Percentiles rank a stretch among this genome's conserved stretches.
These are phyloP conservation scores for Penicillium lagena DNA, from an alignment of 495 filamentous ascomycete species.

Conservation along the genomic window DNA sequence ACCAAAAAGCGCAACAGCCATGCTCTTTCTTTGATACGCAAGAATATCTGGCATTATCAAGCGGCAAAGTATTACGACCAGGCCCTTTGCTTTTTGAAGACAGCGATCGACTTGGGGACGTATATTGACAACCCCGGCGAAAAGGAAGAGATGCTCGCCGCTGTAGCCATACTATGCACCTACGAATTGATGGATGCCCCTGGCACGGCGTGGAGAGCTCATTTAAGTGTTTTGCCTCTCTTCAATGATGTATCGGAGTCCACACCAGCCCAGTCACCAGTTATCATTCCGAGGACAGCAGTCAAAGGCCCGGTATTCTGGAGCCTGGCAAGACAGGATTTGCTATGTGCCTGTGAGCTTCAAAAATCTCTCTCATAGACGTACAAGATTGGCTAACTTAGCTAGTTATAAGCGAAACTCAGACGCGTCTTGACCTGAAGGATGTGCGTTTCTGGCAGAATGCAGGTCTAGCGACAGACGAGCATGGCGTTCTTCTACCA, in stretches of 20 bases:
- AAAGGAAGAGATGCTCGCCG: conserved; percentile 19
- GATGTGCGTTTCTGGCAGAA: conserved; percentile 17
- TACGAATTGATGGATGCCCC: conserved; percentile 19
- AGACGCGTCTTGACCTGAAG: conserved; percentile 13
- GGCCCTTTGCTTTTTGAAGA: conserved; percentile 11
- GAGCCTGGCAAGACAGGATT: conserved; percentile 15
- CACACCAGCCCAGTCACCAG: not conserved
- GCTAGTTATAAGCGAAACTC: conserved; percentile 15
- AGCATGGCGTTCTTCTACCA: conserved; percentile 5
- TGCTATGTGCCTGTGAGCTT: conserved; percentile 16
- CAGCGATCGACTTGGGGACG: conserved; percentile 4
- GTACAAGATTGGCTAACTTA: not conserved
- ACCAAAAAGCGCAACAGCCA: not conserved
- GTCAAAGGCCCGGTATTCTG: conserved; percentile 16
- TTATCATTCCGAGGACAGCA: conserved; percentile 7
- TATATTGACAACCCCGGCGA: conserved; percentile 1
- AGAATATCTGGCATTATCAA: conserved; percentile 15
- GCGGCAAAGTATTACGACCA: conserved; percentile 14
- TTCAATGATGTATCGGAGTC: conserved; percentile 4
- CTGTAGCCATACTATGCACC: conserved; percentile 15
- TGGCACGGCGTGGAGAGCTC: conserved; percentile 15
- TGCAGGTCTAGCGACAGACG: conserved; percentile 10
- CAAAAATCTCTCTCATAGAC: not conserved
- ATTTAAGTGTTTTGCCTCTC: conserved; percentile 13
- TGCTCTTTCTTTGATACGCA: conserved; percentile 1